These are phyloP conservation scores for Rachicladosporium sp. DNA, from an alignment of 2,329 filamentous ascomycete species.

Conservation along the genomic window DNA sequence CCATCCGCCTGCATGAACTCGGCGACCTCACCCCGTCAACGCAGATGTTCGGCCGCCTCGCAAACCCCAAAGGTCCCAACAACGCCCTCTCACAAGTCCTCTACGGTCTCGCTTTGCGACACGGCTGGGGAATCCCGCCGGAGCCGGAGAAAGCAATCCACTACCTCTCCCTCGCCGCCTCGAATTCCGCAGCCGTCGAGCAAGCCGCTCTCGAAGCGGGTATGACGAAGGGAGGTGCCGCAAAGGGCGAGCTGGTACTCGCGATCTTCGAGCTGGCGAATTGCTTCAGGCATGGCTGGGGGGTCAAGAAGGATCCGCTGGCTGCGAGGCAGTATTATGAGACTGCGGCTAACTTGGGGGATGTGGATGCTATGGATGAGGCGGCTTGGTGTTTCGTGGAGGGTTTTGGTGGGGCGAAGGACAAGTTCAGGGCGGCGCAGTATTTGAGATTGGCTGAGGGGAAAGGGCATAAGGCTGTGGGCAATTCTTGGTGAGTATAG, in stretches of 20 bases:
- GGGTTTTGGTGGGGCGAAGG: slow-evolving; percentile 94
- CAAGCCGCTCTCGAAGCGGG: slow-evolving; percentile 73
- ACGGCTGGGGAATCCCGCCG: slow-evolving; percentile 80
- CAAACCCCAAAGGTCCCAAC: slow-evolving; percentile 71
- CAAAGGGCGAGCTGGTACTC: slow-evolving; percentile 90
- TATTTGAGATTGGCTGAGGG: slow-evolving; percentile 88
- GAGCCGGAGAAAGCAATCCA: slow-evolving; percentile 62
- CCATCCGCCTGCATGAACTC: slow-evolving; percentile 79
- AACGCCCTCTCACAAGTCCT: slow-evolving; percentile 92
- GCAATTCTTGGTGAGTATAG: slow-evolving; percentile 78
- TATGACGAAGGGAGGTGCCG: slow-evolving; percentile 82
- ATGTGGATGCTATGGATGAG: slow-evolving; percentile 97
- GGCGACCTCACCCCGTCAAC: slow-evolving; percentile 72
- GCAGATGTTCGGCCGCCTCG: slow-evolving; percentile 67
- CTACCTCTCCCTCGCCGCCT: slow-evolving; percentile 78
- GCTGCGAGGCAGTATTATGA: slow-evolving; percentile 91
- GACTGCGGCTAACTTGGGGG: slow-evolving; percentile 89
- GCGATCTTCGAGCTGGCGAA: slow-evolving; percentile 93
- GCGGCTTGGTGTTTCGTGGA: slow-evolving; percentile 90
- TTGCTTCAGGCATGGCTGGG: slow-evolving; percentile 90
- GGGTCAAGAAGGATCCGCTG: slow-evolving; percentile 70
- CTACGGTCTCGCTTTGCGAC: slow-evolving; percentile 84
- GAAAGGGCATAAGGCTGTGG: slow-evolving; percentile 77
- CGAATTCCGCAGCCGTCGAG: slow-evolving; percentile 81
- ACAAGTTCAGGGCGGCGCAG: slow-evolving; percentile 80